Conservation (phyloP, 345 rosid species). For the Dipteronia dyeriana region DNA sequence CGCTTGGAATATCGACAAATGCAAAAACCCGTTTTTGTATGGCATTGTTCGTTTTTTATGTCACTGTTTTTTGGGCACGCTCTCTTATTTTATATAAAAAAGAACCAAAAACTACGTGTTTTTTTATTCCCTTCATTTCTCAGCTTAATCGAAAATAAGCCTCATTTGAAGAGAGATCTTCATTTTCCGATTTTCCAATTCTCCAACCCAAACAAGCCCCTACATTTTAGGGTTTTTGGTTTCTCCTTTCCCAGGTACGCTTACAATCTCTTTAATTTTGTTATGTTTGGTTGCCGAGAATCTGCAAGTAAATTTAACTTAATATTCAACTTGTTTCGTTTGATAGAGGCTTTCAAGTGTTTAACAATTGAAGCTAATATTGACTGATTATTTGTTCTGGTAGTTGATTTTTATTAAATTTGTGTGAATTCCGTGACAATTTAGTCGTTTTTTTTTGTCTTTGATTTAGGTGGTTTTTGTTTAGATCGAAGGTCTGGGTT, state of each 20-base stretch:
- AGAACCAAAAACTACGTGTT: neutral
- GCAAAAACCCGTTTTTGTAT: no score
- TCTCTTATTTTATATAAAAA: neutral
- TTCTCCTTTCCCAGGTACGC: neutral
- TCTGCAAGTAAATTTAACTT: neutral
- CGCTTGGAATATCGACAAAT: no score
- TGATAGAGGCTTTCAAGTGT: neutral
- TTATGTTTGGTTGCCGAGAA: slow-evolving; percentile 5
- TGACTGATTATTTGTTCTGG: neutral
- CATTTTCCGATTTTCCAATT: neutral
- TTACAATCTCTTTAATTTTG: neutral
- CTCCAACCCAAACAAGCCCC: neutral
- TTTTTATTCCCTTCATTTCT: neutral
- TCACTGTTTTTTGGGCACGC: no score
- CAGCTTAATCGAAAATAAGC: neutral
- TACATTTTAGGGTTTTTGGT: neutral
- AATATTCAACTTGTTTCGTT: neutral
- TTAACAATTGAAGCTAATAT: neutral
- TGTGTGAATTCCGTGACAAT: neutral
- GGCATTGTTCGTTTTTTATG: no score
- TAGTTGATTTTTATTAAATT: neutral
- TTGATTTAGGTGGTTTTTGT: neutral
- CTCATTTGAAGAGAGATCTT: neutral
- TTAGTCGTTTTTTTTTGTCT: neutral
- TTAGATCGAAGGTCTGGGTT: neutral